These are phyloP conservation scores for Echium plantagineum DNA, from an alignment of 257 asterid genomes.

Conservation along the genomic window DNA sequence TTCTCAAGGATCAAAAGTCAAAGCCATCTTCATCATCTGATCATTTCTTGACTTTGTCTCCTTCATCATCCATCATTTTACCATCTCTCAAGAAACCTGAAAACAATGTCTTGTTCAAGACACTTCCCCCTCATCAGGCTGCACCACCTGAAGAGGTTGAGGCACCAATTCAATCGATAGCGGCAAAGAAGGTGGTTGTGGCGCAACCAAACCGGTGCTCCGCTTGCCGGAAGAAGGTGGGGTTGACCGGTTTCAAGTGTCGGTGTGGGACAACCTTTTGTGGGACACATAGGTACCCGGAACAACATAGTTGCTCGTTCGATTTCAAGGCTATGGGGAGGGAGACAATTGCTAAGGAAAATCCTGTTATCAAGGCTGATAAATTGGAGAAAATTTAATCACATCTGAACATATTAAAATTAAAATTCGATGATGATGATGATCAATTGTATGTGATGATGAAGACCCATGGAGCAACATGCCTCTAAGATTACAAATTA, in stretches of 20 bases:
- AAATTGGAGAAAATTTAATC: constrained; percentile 66
- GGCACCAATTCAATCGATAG: not conserved
- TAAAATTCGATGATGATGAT: constrained; percentile 9
- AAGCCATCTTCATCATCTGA: constrained; percentile 23
- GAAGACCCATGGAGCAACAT: not conserved
- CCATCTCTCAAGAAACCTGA: constrained; percentile 6
- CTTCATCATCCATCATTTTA: constrained; percentile 17
- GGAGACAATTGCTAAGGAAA: constrained; percentile 82
- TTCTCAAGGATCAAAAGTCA: constrained; percentile 16
- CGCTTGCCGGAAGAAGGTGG: constrained; percentile 64
- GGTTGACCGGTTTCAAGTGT: constrained; percentile 76
- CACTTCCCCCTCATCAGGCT: constrained; percentile 10
- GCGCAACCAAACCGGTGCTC: constrained; percentile 47
- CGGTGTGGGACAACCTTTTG: constrained; percentile 78
- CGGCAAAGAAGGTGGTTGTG: constrained; percentile 12
- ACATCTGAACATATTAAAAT: constrained; percentile 13
- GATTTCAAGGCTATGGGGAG: constrained; percentile 73
- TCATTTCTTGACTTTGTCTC: constrained; percentile 13
- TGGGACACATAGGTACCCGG: constrained; percentile 85
- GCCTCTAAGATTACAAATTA: not conserved
- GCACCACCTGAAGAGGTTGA: constrained; percentile 9
- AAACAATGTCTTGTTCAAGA: constrained; percentile 3
- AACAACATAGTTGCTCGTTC: constrained; percentile 60
- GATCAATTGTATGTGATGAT: not conserved
- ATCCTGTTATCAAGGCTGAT: constrained; percentile 55